These are phyloP conservation scores for Otatea glauca DNA, from an alignment of 176 grass and related monocot genomes.

Conservation along the genomic window DNA sequence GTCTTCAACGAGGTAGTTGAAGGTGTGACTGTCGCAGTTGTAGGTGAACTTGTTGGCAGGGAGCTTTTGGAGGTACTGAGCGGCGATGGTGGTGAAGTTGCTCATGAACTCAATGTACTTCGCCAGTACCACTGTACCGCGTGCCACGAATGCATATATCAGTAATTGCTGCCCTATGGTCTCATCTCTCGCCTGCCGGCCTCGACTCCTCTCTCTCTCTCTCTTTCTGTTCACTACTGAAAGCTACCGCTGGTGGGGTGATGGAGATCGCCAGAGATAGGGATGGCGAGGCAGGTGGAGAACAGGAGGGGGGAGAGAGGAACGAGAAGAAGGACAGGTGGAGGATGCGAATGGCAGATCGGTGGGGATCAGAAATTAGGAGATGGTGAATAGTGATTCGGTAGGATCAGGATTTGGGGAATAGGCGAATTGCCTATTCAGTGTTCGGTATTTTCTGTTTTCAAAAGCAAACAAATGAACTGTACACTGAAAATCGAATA, in stretches of 20 bases:
- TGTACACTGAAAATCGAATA: too few species aligned
- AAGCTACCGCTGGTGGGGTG: not conserved
- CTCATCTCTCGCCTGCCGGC: not conserved
- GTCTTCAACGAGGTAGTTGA: slow-evolving; percentile 97
- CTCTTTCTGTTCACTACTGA: not conserved
- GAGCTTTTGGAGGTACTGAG: slow-evolving; percentile 88
- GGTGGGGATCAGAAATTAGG: too few species aligned
- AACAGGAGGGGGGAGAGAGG: too few species aligned
- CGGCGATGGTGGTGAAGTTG: slow-evolving; percentile 94
- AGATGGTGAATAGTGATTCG: too few species aligned
- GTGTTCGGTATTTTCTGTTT: too few species aligned
- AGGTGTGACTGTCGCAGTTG: slow-evolving; percentile 93
- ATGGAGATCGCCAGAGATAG: not conserved
- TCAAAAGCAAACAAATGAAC: too few species aligned
- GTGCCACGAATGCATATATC: slow-evolving; percentile 93
- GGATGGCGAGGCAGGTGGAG: not conserved
- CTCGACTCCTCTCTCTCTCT: not conserved
- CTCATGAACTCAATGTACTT: slow-evolving; percentile 89
- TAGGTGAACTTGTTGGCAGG: slow-evolving; percentile 97
- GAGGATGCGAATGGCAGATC: too few species aligned
- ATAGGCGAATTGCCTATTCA: too few species aligned
- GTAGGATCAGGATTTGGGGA: too few species aligned
- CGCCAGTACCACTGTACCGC: slow-evolving; percentile 76
- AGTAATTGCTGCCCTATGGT: slow-evolving; percentile 86
- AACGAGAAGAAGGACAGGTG: not conserved